phyloP scores from a whole-genome alignment of 2,329 filamentous ascomycete genomes.

The Diaporthe sp. region DNA sequence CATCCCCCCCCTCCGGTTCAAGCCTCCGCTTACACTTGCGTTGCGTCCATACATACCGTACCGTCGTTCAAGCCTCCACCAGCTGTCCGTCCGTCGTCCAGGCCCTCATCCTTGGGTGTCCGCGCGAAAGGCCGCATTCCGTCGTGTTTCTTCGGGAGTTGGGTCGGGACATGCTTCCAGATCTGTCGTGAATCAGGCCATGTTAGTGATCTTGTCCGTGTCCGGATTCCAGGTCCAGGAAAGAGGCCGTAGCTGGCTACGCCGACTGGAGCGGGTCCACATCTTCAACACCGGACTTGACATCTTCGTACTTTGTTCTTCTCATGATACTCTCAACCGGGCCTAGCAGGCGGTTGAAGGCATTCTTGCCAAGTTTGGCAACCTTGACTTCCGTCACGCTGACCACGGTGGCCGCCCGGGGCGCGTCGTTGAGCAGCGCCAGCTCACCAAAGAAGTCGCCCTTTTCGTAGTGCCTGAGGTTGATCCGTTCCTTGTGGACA shows the following conservation, averaged over 20 bases:
- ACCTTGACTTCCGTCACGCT: constrained; percentile 92
- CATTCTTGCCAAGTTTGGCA: constrained; percentile 90
- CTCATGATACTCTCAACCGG: constrained; percentile 96
- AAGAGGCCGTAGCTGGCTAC: constrained; percentile 38
- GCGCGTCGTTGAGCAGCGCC: constrained; percentile 91
- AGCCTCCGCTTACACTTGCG: constrained; percentile 30
- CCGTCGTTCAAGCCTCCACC: constrained; percentile 34
- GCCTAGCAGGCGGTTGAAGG: constrained; percentile 92
- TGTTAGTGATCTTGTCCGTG: constrained; percentile 36
- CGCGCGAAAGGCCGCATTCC: constrained; percentile 35
- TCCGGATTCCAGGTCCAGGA: constrained; percentile 36
- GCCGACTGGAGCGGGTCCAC: constrained; percentile 72
- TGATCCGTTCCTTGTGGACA: constrained; percentile 59
- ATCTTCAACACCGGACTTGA: constrained; percentile 73
- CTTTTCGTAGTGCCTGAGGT: constrained; percentile 86
- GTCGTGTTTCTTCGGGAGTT: constrained; percentile 35
- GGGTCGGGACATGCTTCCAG: constrained; percentile 32
- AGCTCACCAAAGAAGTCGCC: constrained; percentile 98
- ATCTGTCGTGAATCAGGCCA: constrained; percentile 36
- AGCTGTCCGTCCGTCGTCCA: constrained; percentile 38
- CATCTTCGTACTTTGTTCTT: constrained; percentile 74
- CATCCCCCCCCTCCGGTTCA: constrained; percentile 8
- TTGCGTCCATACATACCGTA: constrained; percentile 25
- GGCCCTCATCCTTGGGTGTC: constrained; percentile 30
- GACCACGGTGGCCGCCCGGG: constrained; percentile 89